These are phyloP conservation scores for Phalaenopsis aphrodite DNA, from an alignment of 106 monocot genomes.

Conservation along the genomic window DNA sequence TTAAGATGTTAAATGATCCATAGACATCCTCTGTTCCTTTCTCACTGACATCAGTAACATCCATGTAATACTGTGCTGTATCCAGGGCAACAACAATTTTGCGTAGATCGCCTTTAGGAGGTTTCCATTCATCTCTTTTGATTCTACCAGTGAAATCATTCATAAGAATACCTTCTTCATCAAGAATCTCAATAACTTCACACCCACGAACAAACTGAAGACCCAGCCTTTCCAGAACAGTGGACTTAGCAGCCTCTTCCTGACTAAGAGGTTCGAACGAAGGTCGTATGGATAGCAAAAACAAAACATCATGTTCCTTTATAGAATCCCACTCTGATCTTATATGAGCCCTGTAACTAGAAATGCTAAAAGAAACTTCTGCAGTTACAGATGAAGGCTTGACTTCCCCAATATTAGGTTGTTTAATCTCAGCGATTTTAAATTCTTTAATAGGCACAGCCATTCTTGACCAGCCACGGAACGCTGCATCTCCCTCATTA, in stretches of 20 bases:
- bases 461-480: conserved; percentile 99
- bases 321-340: conserved; percentile 93
- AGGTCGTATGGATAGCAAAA: conserved; percentile 90
- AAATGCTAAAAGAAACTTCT: conserved; percentile 76
- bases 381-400: conserved; percentile 93
- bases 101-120: conserved; percentile 95
- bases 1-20: conserved; percentile 83
- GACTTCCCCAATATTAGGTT: conserved; percentile 96
- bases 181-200: conserved; percentile 86
- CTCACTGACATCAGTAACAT: conserved; percentile 62
- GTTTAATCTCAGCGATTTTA: conserved; percentile 79
- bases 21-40: conserved; percentile 80
- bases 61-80: conserved; percentile 96
- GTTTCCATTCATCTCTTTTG: conserved; percentile 99
- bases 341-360: conserved; percentile 86
- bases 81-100: conserved; percentile 84
- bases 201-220: conserved; percentile 97
- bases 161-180: conserved; percentile 96
- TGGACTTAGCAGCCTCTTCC: conserved; percentile 85
- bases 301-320: conserved; percentile 98
- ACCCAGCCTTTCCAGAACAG: conserved; percentile 80
- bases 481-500: conserved; percentile 90
- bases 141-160: conserved; percentile 98
- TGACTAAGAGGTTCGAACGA: conserved; percentile 94
- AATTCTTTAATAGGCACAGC: conserved; percentile 89